phyloP scores from a whole-genome alignment of 2,329 filamentous ascomycete species.

The Grosmannia serpens region DNA sequence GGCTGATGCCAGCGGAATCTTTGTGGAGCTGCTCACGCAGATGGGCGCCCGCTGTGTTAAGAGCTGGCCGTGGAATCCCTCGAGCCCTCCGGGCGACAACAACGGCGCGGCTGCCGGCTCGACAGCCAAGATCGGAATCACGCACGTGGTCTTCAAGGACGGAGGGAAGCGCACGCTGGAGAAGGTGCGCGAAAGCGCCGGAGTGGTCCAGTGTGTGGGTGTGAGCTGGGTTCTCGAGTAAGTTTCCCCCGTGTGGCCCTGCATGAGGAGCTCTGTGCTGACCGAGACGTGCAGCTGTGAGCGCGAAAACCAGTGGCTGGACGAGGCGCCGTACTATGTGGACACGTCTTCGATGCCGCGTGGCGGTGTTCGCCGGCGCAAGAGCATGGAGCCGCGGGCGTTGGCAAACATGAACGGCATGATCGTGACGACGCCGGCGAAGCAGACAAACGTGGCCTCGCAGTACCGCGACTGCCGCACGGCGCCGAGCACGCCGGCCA shows the following conservation, averaged over 20 bases:
- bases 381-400: constrained; percentile 69
- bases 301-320: constrained; percentile 63
- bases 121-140: constrained; percentile 56
- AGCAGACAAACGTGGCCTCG: constrained; percentile 17
- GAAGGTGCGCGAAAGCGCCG: constrained; percentile 61
- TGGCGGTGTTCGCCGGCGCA: constrained; percentile 59
- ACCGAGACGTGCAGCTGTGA: constrained; percentile 48
- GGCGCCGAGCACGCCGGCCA: constrained; percentile 19
- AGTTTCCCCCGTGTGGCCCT: too few species aligned
- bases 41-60: constrained; percentile 76
- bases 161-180: constrained; percentile 70
- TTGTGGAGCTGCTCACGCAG: constrained; percentile 60
- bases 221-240: constrained; percentile 84
- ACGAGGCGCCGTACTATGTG: constrained; percentile 58
- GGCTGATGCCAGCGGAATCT: constrained; percentile 68
- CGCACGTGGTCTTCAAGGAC: constrained; percentile 85
- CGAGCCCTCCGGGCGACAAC: constrained; percentile 19
- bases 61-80: constrained; percentile 62
- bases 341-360: constrained; percentile 57
- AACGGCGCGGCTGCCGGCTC: not conserved
- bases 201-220: constrained; percentile 74
- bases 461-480: constrained; percentile 24
- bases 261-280: too few species aligned
- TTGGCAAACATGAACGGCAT: constrained; percentile 58
- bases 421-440: constrained; percentile 34